phyloP scores from a whole-genome alignment of 1,284 basidiomycete species.

The Flammula alnicola region DNA sequence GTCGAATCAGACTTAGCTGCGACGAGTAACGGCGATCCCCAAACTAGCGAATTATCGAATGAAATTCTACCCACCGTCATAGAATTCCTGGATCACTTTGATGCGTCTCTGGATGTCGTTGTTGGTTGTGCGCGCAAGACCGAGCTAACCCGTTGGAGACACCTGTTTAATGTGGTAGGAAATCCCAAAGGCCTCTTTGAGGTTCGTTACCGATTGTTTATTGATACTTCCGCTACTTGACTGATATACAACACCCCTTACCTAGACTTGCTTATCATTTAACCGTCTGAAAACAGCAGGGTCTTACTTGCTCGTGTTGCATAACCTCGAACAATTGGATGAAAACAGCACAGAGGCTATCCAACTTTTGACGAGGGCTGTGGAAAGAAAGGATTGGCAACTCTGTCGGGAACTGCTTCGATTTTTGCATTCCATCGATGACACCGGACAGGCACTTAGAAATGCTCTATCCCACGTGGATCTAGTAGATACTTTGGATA shows the following conservation, averaged over 20 bases:
- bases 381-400: conserved; percentile 78
- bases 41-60: conserved; percentile 30
- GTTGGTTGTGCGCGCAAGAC: conserved; percentile 98
- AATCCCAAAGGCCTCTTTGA: conserved; percentile 92
- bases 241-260: conserved; percentile 1
- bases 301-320: conserved; percentile 92
- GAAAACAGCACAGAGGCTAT: conserved; percentile 81
- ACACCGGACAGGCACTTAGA: conserved; percentile 75
- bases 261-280: conserved; percentile 75
- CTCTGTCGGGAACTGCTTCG: conserved; percentile 87
- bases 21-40: conserved; percentile 28
- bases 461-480: conserved; percentile 57
- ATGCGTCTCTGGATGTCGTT: conserved; percentile 88
- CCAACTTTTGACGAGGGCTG: conserved; percentile 74
- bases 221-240: neutral
- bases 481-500: conserved; percentile 21
- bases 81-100: conserved; percentile 95
- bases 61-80: conserved; percentile 73
- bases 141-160: conserved; percentile 90
- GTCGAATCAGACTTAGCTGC: conserved; percentile 83
- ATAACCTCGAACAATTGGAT: conserved; percentile 90
- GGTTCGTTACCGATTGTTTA: conserved; percentile 46
- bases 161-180: conserved; percentile 90
- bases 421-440: conserved; percentile 92
- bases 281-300: conserved; percentile 88